Conservation (phyloP, 2,329 filamentous ascomycete species). For the Colletotrichum noveboracense region DNA sequence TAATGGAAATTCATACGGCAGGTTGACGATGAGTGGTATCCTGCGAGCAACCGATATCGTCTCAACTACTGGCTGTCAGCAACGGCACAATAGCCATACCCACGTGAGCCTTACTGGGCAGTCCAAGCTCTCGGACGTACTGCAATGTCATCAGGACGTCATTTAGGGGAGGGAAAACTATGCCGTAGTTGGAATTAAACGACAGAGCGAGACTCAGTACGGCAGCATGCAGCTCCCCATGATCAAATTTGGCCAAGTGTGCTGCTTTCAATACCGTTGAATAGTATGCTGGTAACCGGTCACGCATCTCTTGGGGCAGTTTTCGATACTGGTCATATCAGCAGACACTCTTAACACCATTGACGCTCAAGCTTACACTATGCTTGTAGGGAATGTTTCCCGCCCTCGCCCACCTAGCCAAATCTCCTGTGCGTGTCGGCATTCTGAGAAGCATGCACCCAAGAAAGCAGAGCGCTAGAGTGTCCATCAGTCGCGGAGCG, state of each 20-base stretch:
- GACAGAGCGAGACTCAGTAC: constrained; percentile 67
- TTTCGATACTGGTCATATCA: constrained; percentile 49
- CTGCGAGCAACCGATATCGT: constrained; percentile 54
- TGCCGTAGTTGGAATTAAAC: constrained; percentile 70
- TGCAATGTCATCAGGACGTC: constrained; percentile 70
- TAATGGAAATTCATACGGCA: constrained; percentile 64
- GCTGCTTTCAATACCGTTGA: constrained; percentile 62
- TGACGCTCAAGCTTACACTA: constrained; percentile 53
- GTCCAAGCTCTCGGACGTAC: constrained; percentile 72
- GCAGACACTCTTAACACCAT: background rate
- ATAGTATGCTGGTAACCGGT: constrained; percentile 67
- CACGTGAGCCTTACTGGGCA: constrained; percentile 67
- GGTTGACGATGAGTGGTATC: constrained; percentile 54
- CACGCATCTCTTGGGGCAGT: constrained; percentile 69
- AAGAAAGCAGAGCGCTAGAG: constrained; percentile 80
- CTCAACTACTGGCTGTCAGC: constrained; percentile 22
- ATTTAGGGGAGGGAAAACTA: constrained; percentile 78
- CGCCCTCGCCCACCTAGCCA: constrained; percentile 70
- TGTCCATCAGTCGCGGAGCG: constrained; percentile 74
- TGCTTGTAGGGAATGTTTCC: constrained; percentile 76
- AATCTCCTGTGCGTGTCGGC: constrained; percentile 76
- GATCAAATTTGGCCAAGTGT: constrained; percentile 43
- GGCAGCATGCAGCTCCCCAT: constrained; percentile 67
- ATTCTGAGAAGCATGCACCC: constrained; percentile 77
- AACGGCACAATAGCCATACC: background rate